Base-by-base conservation (phyloP, 768 basidiomycete species). In the Lentinula raphanica region DNA sequence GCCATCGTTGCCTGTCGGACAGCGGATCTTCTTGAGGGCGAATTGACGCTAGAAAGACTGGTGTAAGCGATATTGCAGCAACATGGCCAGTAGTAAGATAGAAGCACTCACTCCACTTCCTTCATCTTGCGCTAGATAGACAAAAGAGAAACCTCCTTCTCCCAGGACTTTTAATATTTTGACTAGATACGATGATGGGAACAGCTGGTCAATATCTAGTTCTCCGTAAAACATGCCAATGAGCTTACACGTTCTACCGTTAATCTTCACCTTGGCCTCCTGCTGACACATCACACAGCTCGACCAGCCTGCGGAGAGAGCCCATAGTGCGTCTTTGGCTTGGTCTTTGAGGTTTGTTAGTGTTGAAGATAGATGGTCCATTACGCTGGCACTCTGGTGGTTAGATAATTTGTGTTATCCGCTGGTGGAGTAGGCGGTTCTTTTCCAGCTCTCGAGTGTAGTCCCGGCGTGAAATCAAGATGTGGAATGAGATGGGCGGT, bases 1-100 rank as follows among this genome's bases (percentile, higher is more conserved):
- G 9, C 87, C 88, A 56, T 96, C 94, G 5, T 83, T 77, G 7
- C 93, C 93, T 40, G 88, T 88, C 1, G 92, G 93, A 77, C 94
- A 95, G 44, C 94, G 81, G 68, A 97, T 95, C 74, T 97, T 98
- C 79, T 99, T 99, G 61, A 99, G 76, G 0, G 97, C 97, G 65
- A 96, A 98, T 77, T 92, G 85, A 62, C 94, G 82, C 83, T 94
- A 71, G 1, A 25, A 27, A 49, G 35, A 19, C 19, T 31, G 17
- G 19, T 40, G 53, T 38, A n/a, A 51, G 17, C 12, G 21, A 49
- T 12, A 49, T 35, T 60, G 50, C 51, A 59, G 40, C 9, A 29
- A 3, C 19, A 17, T 25, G 25, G 3, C 32, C 44, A 23, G 15
- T 13, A 23, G 17, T 35, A 17, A 21, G n/a, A 50, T 32, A 27